These are phyloP conservation scores for Pestalotiopsis sp. DNA, from an alignment of 2,329 filamentous ascomycete species.

Conservation along the genomic window DNA sequence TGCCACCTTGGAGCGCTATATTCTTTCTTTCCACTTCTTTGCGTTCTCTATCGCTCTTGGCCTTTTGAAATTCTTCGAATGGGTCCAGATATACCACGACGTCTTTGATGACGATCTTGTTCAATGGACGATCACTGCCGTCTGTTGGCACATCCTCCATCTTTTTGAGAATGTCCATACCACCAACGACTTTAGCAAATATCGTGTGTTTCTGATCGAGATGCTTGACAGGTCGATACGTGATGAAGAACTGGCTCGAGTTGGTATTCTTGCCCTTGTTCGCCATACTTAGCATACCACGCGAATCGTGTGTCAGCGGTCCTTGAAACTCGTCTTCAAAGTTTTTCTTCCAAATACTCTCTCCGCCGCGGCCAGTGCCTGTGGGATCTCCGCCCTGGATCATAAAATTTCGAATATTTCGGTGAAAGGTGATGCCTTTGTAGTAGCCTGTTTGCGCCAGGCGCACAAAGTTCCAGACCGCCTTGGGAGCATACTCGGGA, in stretches of 20 bases:
- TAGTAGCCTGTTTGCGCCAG: conserved; percentile 91
- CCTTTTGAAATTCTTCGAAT: conserved; percentile 87
- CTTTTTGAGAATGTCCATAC: conserved; percentile 66
- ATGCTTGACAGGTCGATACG: conserved; percentile 81
- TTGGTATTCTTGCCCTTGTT: conserved; percentile 99
- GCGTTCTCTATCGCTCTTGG: conserved; percentile 65
- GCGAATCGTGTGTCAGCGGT: conserved; percentile 76
- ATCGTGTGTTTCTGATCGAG: conserved; percentile 97
- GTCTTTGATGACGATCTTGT: conserved; percentile 79
- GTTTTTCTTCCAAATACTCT: conserved; percentile 90
- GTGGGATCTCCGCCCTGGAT: conserved; percentile 95
- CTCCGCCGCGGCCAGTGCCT: conserved; percentile 86
- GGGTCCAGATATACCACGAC: conserved; percentile 89
- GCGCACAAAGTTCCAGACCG: conserved; percentile 95
- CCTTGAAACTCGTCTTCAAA: conserved; percentile 95
- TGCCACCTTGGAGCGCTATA: conserved; percentile 64
- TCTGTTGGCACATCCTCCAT: conserved; percentile 80
- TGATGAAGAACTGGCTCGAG: conserved; percentile 92
- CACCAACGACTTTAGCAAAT: conserved; percentile 83
- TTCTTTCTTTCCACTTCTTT: conserved; percentile 60
- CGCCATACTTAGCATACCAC: conserved; percentile 88
- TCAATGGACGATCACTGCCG: conserved; percentile 71
- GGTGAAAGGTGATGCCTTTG: conserved; percentile 79
- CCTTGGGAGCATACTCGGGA: conserved; percentile 86
- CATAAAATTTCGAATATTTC: conserved; percentile 97